Conservation (phyloP, 495 filamentous ascomycete species). For the Parmelia sp. region DNA sequence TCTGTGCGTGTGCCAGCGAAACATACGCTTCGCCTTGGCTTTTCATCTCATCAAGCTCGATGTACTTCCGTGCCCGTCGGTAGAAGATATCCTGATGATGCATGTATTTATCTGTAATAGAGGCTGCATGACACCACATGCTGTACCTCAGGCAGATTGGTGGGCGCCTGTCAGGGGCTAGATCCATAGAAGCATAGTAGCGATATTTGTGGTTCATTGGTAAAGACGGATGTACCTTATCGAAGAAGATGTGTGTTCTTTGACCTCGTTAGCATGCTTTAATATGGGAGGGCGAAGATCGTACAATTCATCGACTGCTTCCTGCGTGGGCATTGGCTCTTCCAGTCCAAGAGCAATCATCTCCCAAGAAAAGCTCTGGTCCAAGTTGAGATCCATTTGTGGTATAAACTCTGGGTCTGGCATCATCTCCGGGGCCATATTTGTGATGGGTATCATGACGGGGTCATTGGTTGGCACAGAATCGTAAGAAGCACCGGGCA, state of each 20-base stretch:
- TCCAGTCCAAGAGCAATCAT: conserved; percentile 92
- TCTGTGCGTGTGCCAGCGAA: conserved; percentile 72
- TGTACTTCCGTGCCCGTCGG: conserved; percentile 77
- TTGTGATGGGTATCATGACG: conserved; percentile 25
- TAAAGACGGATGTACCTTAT: conserved; percentile 75
- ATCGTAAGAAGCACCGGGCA: conserved; percentile 22
- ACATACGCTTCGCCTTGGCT: conserved; percentile 86
- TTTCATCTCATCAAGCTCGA: conserved; percentile 84
- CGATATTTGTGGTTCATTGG: conserved; percentile 86
- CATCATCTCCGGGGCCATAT: conserved; percentile 23
- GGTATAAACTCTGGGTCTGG: conserved; percentile 17
- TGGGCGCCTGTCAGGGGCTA: conserved; percentile 78
- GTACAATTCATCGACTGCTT: conserved; percentile 86
- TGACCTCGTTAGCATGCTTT: conserved; percentile 21
- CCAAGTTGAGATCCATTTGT: conserved; percentile 26
- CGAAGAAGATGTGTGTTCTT: conserved; percentile 82
- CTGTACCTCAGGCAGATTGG: conserved; percentile 86
- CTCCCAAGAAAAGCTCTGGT: conserved; percentile 64
- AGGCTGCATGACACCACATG: conserved; percentile 86
- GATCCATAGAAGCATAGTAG: conserved; percentile 75
- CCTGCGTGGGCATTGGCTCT: conserved; percentile 80
- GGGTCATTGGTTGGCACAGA: conserved; percentile 27
- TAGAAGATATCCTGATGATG: conserved; percentile 80
- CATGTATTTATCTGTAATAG: conserved; percentile 71
- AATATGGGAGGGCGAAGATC: conserved; percentile 25